Conservation (phyloP, 1,139 yeast genomes). For the Sugiyamaella grinbergsii region DNA sequence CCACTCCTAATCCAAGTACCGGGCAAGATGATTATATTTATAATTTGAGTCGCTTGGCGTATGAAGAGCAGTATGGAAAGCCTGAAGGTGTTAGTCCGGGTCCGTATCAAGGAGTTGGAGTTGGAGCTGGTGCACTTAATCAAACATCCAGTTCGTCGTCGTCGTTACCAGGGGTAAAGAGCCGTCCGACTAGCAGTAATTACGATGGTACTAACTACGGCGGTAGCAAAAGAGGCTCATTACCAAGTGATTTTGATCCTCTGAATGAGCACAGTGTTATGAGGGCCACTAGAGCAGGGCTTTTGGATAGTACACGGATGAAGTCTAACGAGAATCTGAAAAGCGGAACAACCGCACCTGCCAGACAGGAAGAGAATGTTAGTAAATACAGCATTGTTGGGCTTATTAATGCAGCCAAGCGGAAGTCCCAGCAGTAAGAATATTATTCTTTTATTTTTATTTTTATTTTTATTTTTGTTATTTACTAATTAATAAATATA, state of each 20-base stretch:
- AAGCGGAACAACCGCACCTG: constrained; percentile 3
- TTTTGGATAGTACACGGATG: constrained; percentile 18
- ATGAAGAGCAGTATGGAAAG: constrained; percentile 12
- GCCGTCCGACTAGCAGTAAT: constrained; percentile 11
- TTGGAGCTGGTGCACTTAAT: no score
- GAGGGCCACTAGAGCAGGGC: constrained; percentile 23
- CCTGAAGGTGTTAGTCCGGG: neutral
- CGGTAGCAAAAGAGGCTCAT: constrained; percentile 14
- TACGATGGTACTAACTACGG: neutral
- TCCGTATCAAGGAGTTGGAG: no score
- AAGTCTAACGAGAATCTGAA: constrained; percentile 13
- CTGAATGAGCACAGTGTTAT: constrained; percentile 25
- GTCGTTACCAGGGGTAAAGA: neutral
- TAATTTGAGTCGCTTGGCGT: constrained; percentile 12
- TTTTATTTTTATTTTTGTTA: no score
- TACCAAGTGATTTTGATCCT: constrained; percentile 26
- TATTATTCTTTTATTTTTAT: no score
- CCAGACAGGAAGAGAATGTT: constrained; percentile 19
- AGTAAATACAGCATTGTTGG: constrained; percentile 34
- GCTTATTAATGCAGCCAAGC: constrained; percentile 32
- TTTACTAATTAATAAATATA: no score
- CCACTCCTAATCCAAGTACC: constrained; percentile 21
- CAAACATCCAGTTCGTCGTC: neutral
- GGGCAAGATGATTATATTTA: constrained; percentile 20
- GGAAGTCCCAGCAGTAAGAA: constrained; percentile 20